These are phyloP conservation scores for Carex arenaria DNA, from an alignment of 202 grass and related monocot species.

Conservation along the genomic window DNA sequence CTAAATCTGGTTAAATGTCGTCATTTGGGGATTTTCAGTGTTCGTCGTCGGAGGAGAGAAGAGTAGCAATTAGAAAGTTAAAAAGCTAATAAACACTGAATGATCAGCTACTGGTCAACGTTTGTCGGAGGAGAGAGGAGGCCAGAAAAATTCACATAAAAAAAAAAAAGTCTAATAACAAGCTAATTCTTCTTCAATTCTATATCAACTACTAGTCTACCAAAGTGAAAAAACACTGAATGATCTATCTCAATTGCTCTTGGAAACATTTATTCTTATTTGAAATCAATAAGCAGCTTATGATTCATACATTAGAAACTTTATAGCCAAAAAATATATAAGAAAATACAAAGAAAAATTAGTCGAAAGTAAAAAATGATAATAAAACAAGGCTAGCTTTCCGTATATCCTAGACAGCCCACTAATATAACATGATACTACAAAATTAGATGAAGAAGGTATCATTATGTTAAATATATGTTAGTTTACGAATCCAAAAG, in stretches of 20 bases:
- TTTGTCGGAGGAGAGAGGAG: too few species aligned
- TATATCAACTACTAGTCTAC: neutral
- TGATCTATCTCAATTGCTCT: neutral
- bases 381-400: neutral
- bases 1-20: too few species aligned
- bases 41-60: too few species aligned
- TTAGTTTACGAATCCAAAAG: slow-evolving; percentile 67
- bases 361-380: neutral
- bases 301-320: neutral
- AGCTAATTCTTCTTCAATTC: neutral
- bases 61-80: too few species aligned
- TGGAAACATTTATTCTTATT: neutral
- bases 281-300: neutral
- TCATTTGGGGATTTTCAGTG: too few species aligned
- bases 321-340: neutral
- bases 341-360: neutral
- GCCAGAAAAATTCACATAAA: too few species aligned
- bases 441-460: neutral
- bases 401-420: slow-evolving; percentile 11
- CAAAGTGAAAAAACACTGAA: neutral
- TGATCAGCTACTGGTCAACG: too few species aligned
- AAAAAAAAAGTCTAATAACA: too few species aligned
- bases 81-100: too few species aligned
- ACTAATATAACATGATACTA: slow-evolving; percentile 26
- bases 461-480: neutral